Evolutionary conservation across 2,329 filamentous ascomycete genomes (phyloP), one percentile per base, ranked within the genome.

Genomic region (Myriosclerotinia duriaeana): DNA sequence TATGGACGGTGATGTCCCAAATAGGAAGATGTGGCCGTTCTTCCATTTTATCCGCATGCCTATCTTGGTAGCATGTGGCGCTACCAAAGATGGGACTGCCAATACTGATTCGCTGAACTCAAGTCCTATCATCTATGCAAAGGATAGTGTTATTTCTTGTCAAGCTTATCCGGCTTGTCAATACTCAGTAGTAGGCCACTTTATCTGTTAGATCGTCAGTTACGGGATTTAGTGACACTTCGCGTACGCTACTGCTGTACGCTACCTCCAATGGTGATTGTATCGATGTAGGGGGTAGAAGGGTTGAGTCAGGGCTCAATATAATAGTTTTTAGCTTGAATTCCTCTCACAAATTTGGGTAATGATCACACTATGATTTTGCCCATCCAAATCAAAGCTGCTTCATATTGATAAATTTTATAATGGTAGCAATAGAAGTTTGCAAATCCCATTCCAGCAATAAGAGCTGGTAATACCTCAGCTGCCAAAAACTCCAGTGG

Each of bases 31-130:
- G 38, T 20, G 36, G 5, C 46, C 20, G 14, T 50, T 38, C 44
- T 26, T 38, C 26, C 42, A 48, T 48, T 48, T 34, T 46, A 44
- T 36, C 20, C n/a, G 30, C 9, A 26, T 60, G 20, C 11, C 38
- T 48, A 17, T 36, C 36, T 36, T 22, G 44, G 42, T 48, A 17
- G 26, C 30, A 59, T 20, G 17, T 22, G 30, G 42, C 30, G 50
- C 20, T 50, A 30, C 14, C 30, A n/a, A n/a, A 50, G 30, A 40
- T 26, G 34, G 58, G 3, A 26, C 20, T 50, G 34, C 20, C 15
- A 38, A 61, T 50, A 38, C 58, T 50, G 44, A 60, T 60, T 50
- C 58, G 58, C 44, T 50, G 44, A 61, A 38, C 44, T 14, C 7
- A 50, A 50, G n/a, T 17, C 15, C n/a, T 50, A 20, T 26, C 26